Base-by-base conservation (phyloP, 2,329 filamentous ascomycete species). In the Chaetomiaceae sp. region DNA sequence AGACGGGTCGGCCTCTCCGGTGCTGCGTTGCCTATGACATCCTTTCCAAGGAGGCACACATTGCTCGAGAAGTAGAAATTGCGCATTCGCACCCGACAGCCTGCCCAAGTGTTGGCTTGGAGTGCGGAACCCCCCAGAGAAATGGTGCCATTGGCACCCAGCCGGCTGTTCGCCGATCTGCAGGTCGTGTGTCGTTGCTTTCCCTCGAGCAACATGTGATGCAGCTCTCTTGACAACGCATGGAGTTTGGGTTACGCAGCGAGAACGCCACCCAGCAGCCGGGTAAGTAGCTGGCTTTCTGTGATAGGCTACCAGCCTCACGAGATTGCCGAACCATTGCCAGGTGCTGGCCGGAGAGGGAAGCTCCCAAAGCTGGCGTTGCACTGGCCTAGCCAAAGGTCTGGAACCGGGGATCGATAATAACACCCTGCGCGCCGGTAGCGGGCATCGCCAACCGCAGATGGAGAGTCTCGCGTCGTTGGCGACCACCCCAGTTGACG, bases 361-460 rank as follows among this genome's bases (percentile, higher is more conserved):
- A 51, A 47, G 41, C 43, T 50, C 36, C 17, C 44, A 30, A 36
- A 30, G 34, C 9, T 26, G 30, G 41, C 18, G 44, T 51, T 44
- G 37, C 38, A 43, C 45, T 26, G 22, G 43, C 27, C 29, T 36
- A 30, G 45, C 44, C 50, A 53, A 19, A 38, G 42, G 22, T 48
- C 42, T 45, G 47, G 48, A 38, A 42, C 47, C 33, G 12, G 12
- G 36, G 34, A 49, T 51, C 48, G 48, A 49, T 51, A 53, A 45
- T 49, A 33, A 38, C 43, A 51, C 43, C 38, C 48, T 45, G 30
- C 12, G 18, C n/a, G 22, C 18, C 30, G 40, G 39, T 37, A 42
- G 19, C 40, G 35, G 40, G 22, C 24, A 14, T 7, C 29, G 20
- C 40, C 39, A 41, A 40, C 14, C 40, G 9, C 22, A 24, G 22